These are phyloP conservation scores for Aureobasidium sp. DNA, from an alignment of 2,329 filamentous ascomycete species.

Conservation along the genomic window DNA sequence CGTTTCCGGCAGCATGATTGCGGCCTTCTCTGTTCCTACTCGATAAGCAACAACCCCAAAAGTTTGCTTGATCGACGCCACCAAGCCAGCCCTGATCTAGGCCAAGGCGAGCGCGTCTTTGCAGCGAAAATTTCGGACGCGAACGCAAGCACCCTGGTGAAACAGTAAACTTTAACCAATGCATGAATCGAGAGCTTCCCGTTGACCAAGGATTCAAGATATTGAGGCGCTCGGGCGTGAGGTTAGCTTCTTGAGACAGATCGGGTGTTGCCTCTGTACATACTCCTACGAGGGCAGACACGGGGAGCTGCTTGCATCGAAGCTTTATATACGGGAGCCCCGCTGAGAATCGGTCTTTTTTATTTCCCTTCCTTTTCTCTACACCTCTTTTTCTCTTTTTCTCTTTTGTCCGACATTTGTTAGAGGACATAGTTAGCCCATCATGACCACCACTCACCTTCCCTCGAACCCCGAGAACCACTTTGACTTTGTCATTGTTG, in stretches of 20 bases:
- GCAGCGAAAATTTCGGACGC: not conserved
- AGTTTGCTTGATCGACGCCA: not conserved
- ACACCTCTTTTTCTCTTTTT: not conserved
- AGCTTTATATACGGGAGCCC: not conserved
- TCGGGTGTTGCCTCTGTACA: not conserved
- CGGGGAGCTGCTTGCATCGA: not conserved
- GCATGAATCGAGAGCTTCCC: not conserved
- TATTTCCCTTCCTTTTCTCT: not conserved
- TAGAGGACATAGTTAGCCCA: constrained; percentile 23
- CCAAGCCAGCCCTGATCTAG: not conserved
- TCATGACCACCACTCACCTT: constrained; percentile 63
- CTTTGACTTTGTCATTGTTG: constrained; percentile 81
- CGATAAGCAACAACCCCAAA: not conserved
- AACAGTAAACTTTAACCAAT: constrained; percentile 1
- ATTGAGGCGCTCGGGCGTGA: not conserved
- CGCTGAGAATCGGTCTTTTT: not conserved
- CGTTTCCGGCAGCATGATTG: not conserved
- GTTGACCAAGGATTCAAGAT: not conserved
- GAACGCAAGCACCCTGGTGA: not conserved
- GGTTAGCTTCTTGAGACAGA: not conserved
- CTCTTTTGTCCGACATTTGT: not conserved
- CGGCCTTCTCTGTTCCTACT: not conserved
- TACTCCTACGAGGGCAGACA: not conserved
- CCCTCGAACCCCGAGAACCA: constrained; percentile 56
- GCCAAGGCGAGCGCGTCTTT: not conserved